Percentiles rank a stretch among this genome's conserved stretches.
Conservation (phyloP, 768 basidiomycete genomes). For the Boletus sp. region DNA sequence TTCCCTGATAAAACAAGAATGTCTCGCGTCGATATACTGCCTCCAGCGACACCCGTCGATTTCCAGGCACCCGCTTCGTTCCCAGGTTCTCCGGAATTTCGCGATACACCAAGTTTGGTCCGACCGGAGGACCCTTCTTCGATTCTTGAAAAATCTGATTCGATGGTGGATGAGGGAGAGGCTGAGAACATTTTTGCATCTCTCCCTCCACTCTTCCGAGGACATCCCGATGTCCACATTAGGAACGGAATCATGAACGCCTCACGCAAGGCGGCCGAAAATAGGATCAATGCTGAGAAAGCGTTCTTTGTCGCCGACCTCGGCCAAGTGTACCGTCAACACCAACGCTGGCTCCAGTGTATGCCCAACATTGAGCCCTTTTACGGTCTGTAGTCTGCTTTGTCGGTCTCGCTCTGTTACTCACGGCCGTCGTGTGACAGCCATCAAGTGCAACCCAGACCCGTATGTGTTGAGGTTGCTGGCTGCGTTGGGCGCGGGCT, state of each 20-base stretch:
- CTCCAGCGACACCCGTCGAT: conserved; percentile 29
- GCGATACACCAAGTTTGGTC: conserved; percentile 22
- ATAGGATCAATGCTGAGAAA: conserved; percentile 76
- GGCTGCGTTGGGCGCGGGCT: conserved; percentile 86
- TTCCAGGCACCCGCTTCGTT: conserved; percentile 31
- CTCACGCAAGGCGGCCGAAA: conserved; percentile 46
- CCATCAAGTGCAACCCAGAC: conserved; percentile 98
- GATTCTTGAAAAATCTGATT: conserved; percentile 50
- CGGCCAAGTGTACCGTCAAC: conserved; percentile 80
- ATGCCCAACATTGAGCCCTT: conserved; percentile 90
- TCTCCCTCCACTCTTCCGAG: conserved; percentile 65
- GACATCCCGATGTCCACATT: conserved; percentile 73
- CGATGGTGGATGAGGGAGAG: conserved; percentile 30
- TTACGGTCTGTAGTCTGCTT: conserved; percentile 63
- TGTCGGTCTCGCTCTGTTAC: conserved; percentile 23
- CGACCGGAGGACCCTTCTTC: conserved; percentile 8
- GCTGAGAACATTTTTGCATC: conserved; percentile 54
- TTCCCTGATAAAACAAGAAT: conserved; percentile 39
- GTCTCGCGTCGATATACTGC: conserved; percentile 57
- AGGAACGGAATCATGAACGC: conserved; percentile 75
- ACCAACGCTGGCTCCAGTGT: conserved; percentile 73
- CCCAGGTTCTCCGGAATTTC: conserved; percentile 23
- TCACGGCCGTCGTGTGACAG: conserved; percentile 41
- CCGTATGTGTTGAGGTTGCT: conserved; percentile 90
- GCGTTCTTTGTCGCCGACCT: conserved; percentile 98